phyloP scores from a whole-genome alignment of 176 grass and related monocot species.

The Ampelocalamus luodianensis region DNA sequence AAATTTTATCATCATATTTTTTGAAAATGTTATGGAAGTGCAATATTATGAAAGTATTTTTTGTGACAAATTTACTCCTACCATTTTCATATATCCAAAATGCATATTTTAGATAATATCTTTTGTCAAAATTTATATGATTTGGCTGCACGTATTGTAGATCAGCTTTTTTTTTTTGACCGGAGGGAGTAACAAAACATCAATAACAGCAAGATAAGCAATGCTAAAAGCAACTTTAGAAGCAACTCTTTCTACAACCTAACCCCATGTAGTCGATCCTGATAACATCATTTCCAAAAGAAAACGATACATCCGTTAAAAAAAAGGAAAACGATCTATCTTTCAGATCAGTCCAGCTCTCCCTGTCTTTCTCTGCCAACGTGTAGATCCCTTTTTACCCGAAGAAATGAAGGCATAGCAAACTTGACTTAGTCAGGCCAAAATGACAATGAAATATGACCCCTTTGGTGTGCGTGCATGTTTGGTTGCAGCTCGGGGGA shows the following conservation, averaged over 20 bases:
- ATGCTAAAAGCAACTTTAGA: conserved; percentile 25
- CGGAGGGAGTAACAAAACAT: neutral
- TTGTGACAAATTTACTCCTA: too few species aligned
- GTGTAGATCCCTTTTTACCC: neutral
- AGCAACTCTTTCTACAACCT: neutral
- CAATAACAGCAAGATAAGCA: neutral
- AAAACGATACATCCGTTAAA: neutral
- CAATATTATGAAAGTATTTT: too few species aligned
- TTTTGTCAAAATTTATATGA: too few species aligned
- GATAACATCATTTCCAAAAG: neutral
- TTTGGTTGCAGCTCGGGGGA: conserved; percentile 62
- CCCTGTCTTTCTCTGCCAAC: neutral
- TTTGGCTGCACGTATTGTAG: too few species aligned
- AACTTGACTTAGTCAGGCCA: neutral
- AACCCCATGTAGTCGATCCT: neutral
- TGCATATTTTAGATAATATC: too few species aligned
- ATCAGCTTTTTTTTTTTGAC: too few species aligned
- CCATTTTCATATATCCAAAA: too few species aligned
- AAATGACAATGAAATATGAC: neutral
- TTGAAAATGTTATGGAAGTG: too few species aligned
- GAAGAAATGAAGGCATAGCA: neutral
- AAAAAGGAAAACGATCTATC: neutral
- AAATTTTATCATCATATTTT: too few species aligned
- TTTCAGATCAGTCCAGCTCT: neutral
- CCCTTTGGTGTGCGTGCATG: neutral